Evolutionary conservation across 2,329 filamentous ascomycete species (phyloP), one percentile per base, ranked within the genome.

Genomic region (Alternaria tenuissima): DNA sequence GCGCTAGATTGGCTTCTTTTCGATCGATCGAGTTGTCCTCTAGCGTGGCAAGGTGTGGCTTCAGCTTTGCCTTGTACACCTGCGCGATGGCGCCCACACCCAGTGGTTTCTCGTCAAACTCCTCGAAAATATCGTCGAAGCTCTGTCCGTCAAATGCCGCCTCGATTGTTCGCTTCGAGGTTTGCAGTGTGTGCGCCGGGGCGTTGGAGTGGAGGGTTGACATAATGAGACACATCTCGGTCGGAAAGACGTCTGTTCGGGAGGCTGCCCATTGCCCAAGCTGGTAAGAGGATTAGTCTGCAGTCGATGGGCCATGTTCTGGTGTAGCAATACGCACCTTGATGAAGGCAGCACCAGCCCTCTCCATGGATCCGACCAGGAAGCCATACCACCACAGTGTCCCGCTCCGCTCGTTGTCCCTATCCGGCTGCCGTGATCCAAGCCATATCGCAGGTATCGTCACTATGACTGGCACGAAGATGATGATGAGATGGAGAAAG

Each of bases 261-360:
- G 95, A 98, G 3, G 95, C 95, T 18, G 95, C 95, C 95, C 95
- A 99, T 88, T 99, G 95, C 16, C 95, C 95, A 55, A 99, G 87
- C 89, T 94, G 69, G 58, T 2, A 49, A 7, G 48, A 7, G 24
- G n/a, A 55, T 76, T 43, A 77, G 73, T 36, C 9, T 41, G 16
- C 30, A 28, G 6, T 28, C 3, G 18, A 32, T 3, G 2, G 7
- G 18, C 7, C 11, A 20, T 42, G 26, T 12, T 7, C 14, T 11
- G 5, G 14, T 3, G 30, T 16, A 22, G 7, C 4, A 30, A 46
- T 7, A 42, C 63, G 18, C 80, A 92, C 91, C 86, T 99, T 99
- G 81, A 99, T 99, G 75, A 99, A 99, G 0, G 95, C 93, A 44
- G 95, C 94, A 0, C 95, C 95, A 18, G 94, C 93, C 74, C 89